phyloP scores from a whole-genome alignment of 2,329 filamentous ascomycete species.

The Sporothrix brunneoviolacea region DNA sequence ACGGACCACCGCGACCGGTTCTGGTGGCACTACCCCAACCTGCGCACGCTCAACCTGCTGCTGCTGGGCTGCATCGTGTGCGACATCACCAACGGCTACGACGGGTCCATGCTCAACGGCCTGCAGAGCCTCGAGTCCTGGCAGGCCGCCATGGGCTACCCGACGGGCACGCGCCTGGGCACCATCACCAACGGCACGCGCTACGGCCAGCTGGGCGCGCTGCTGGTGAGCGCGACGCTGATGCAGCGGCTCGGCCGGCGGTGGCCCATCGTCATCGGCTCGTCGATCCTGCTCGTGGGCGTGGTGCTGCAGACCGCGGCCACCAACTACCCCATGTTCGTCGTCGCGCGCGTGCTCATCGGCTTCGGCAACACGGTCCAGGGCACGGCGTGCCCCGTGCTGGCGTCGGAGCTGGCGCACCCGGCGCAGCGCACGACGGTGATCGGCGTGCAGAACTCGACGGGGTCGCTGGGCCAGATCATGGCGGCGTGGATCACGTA shows the following conservation, averaged over 20 bases:
- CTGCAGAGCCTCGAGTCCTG: slow-evolving; percentile 29
- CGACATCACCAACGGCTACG: slow-evolving; percentile 15
- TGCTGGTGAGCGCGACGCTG: slow-evolving; percentile 6
- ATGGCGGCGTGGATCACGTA: too few species aligned
- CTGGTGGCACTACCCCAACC: slow-evolving; percentile 16
- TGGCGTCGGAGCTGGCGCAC: slow-evolving; percentile 53
- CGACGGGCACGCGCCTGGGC: slow-evolving; percentile 23
- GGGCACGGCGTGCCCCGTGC: slow-evolving; percentile 24
- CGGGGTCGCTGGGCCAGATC: too few species aligned
- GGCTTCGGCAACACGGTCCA: slow-evolving; percentile 52
- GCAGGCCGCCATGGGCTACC: slow-evolving; percentile 28
- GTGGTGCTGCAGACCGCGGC: slow-evolving; percentile 69
- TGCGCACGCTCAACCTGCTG: slow-evolving; percentile 12
- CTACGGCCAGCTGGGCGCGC: slow-evolving; percentile 9
- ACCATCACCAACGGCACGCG: slow-evolving; percentile 19
- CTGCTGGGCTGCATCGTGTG: slow-evolving; percentile 15
- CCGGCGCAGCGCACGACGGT: too few species aligned
- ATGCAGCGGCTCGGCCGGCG: slow-evolving; percentile 61
- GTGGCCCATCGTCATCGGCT: slow-evolving; percentile 65
- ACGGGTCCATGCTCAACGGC: slow-evolving; percentile 33
- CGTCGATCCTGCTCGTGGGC: slow-evolving; percentile 64
- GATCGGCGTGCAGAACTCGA: too few species aligned
- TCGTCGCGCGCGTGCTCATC: slow-evolving; percentile 62
- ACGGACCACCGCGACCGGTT: slow-evolving; percentile 16
- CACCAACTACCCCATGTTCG: slow-evolving; percentile 51